These are phyloP conservation scores for Fonsecaea pugnacius DNA, from an alignment of 2,329 filamentous ascomycete species.

Conservation along the genomic window DNA sequence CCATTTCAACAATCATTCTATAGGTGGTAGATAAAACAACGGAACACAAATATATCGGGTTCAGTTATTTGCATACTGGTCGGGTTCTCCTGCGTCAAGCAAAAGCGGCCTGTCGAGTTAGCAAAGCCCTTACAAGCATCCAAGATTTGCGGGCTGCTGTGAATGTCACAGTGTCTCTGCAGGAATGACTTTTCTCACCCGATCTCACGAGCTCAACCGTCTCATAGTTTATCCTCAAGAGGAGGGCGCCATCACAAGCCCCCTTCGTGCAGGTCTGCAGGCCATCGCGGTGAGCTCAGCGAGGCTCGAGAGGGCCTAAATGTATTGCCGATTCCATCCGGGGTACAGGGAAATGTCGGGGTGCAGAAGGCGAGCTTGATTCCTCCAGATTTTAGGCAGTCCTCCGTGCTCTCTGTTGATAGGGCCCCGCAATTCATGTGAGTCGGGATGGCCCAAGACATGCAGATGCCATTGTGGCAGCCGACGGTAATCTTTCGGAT, in stretches of 20 bases:
- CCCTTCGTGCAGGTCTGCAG: background rate
- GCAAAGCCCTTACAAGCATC: background rate
- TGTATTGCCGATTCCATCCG: slow-evolving; percentile 11
- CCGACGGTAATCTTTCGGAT: background rate
- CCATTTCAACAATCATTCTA: slow-evolving; percentile 12
- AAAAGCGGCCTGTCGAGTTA: background rate
- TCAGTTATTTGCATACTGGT: background rate
- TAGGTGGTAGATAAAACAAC: slow-evolving; percentile 3
- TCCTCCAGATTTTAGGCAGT: background rate
- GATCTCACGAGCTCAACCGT: background rate
- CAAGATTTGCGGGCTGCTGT: background rate
- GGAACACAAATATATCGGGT: background rate
- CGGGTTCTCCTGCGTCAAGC: background rate
- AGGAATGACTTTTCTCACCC: background rate
- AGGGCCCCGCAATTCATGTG: background rate
- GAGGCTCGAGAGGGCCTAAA: slow-evolving; percentile 6
- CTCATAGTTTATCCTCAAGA: background rate
- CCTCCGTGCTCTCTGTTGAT: background rate
- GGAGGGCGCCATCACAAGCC: background rate
- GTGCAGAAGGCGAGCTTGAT: slow-evolving; percentile 1
- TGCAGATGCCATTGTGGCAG: background rate
- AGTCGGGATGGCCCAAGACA: background rate
- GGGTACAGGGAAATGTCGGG: slow-evolving; percentile 14
- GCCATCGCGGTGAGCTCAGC: background rate
- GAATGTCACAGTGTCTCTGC: background rate